Conservation (phyloP, 2,329 filamentous ascomycete species). For the Zymoseptoria brevis region DNA sequence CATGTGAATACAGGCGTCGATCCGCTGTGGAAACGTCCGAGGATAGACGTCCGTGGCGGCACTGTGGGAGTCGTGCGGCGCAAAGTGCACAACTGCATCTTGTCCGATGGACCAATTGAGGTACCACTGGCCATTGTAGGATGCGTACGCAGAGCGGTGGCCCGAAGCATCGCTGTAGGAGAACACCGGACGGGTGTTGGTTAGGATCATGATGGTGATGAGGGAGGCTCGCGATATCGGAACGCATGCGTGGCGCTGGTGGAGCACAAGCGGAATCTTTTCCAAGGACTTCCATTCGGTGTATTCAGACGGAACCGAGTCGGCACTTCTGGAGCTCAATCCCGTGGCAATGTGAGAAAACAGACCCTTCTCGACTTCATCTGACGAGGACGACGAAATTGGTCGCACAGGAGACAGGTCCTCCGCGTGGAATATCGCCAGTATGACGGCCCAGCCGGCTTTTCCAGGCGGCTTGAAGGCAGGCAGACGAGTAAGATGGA, state of each 20-base stretch:
- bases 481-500: background rate
- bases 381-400: background rate
- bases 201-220: conserved; percentile 1
- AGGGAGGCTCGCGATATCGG: conserved; percentile 1
- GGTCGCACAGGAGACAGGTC: background rate
- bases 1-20: background rate
- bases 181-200: conserved; percentile 1
- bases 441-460: background rate
- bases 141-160: background rate
- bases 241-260: background rate
- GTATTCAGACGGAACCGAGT: background rate
- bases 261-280: background rate
- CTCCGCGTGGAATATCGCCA: background rate
- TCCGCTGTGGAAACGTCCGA: background rate
- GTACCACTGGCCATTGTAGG: conserved; percentile 2
- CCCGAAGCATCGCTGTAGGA: conserved; percentile 4
- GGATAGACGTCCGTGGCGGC: background rate
- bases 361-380: background rate
- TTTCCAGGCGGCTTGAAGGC: background rate
- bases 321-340: background rate
- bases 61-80: conserved; percentile 1
- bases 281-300: background rate
- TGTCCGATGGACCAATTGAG: conserved; percentile 1
- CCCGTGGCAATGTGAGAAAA: background rate
- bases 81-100: background rate